Evolutionary conservation across 2,329 filamentous ascomycete genomes (phyloP).

Genomic region (Paramyrothecium roridum): DNA sequence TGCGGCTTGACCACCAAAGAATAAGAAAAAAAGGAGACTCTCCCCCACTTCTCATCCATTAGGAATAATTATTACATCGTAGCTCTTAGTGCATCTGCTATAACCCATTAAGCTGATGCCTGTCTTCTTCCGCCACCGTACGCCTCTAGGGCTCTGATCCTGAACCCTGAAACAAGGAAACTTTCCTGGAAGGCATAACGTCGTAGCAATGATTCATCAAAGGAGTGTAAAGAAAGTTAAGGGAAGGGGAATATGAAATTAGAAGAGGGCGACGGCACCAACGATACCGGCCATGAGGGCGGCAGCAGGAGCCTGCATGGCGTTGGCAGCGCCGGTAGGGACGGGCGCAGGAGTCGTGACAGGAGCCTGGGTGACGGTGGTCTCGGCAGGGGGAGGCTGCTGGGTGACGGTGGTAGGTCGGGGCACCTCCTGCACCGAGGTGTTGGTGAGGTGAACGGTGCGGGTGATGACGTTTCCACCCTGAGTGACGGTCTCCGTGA

Average conservation of each 20-base stretch:
- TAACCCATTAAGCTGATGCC: too few species aligned
- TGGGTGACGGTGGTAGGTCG: constrained; percentile 19
- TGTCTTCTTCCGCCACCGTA: too few species aligned
- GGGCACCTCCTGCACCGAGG: constrained; percentile 14
- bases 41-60: too few species aligned
- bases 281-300: constrained; percentile 35
- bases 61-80: too few species aligned
- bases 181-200: too few species aligned
- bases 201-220: too few species aligned
- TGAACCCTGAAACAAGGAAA: too few species aligned
- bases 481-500: constrained; percentile 29
- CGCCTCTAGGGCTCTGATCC: too few species aligned
- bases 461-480: constrained; percentile 18
- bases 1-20: too few species aligned
- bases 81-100: too few species aligned
- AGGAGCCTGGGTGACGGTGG: constrained; percentile 13
- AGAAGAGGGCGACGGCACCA: constrained; percentile 34
- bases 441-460: constrained; percentile 27
- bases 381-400: constrained; percentile 7
- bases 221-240: neutral
- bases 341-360: constrained; percentile 15
- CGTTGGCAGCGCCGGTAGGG: constrained; percentile 24
- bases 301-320: constrained; percentile 27
- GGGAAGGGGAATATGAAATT: constrained; percentile 4
- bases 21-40: too few species aligned